These are phyloP conservation scores for Rhododendron ferrugineum DNA, from an alignment of 148 eudicot genomes.

Conservation along the genomic window DNA sequence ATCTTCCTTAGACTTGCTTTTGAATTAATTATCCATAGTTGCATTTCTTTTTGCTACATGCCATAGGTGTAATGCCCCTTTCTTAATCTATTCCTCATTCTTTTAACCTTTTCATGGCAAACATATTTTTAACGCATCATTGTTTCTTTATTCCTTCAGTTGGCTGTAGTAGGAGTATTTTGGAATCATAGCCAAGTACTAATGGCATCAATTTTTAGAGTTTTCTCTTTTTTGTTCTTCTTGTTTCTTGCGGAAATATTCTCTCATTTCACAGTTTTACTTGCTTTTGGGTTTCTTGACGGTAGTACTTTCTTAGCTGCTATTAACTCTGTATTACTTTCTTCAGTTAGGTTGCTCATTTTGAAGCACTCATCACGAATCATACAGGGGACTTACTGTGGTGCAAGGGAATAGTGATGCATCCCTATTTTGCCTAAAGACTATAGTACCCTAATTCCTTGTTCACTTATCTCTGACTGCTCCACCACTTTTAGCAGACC, in stretches of 20 bases:
- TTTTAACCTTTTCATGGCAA: not conserved
- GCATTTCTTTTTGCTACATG: not conserved
- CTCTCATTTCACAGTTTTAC: not conserved
- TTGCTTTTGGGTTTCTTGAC: not conserved
- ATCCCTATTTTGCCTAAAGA: not conserved
- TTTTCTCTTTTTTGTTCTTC: not conserved
- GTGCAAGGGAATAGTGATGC: not conserved
- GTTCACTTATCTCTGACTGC: not conserved
- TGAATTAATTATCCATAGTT: not conserved
- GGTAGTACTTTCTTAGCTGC: not conserved
- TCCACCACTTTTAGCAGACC: not conserved
- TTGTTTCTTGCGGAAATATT: not conserved
- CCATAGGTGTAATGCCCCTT: not conserved
- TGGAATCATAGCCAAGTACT: not conserved
- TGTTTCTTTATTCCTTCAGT: not conserved
- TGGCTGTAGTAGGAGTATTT: not conserved
- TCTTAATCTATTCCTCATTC: not conserved
- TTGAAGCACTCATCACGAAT: not conserved
- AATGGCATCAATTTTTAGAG: not conserved
- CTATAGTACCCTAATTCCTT: not conserved
- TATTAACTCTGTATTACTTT: not conserved
- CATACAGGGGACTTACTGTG: not conserved
- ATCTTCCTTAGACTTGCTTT: constrained; percentile 5
- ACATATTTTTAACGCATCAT: not conserved
- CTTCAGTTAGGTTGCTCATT: not conserved